Evolutionary conservation across 768 basidiomycete species (phyloP).

Genomic region (Cystobasidium ongulense): DNA sequence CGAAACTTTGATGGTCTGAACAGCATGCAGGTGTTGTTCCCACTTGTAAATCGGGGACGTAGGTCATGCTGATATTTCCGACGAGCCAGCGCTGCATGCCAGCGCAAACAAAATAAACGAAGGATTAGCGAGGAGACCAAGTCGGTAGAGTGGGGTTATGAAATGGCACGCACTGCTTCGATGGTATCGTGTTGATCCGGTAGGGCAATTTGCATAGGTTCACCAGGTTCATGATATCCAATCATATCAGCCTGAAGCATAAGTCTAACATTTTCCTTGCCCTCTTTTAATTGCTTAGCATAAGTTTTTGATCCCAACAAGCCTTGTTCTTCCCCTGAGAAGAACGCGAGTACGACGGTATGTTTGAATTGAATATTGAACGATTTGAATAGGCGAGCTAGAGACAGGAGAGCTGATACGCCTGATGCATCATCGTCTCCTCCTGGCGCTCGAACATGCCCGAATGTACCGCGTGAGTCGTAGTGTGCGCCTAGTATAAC

Average conservation of each 20-base stretch:
- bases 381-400: background rate
- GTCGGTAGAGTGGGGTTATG: background rate
- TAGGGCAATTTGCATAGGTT: constrained; percentile 42
- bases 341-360: constrained; percentile 39
- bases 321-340: constrained; percentile 43
- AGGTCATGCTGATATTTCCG: constrained; percentile 39
- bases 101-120: too few species aligned
- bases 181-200: constrained; percentile 38
- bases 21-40: constrained; percentile 41
- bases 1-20: constrained; percentile 40
- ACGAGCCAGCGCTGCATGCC: constrained; percentile 31
- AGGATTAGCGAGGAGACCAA: too few species aligned
- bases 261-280: constrained; percentile 32
- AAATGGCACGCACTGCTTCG: constrained; percentile 22
- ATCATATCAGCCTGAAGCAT: constrained; percentile 34
- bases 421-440: constrained; percentile 35
- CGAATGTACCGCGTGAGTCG: constrained; percentile 40
- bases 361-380: constrained; percentile 32
- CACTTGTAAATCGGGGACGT: constrained; percentile 42
- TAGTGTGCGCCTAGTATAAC: constrained; percentile 40
- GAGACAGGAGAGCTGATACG: background rate
- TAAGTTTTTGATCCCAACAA: constrained; percentile 36
- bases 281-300: constrained; percentile 32
- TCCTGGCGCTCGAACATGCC: constrained; percentile 30
- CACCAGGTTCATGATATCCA: constrained; percentile 38